Evolutionary conservation across 805 yeast genomes (phyloP).

Genomic region (Myxozyma kluyveri): DNA sequence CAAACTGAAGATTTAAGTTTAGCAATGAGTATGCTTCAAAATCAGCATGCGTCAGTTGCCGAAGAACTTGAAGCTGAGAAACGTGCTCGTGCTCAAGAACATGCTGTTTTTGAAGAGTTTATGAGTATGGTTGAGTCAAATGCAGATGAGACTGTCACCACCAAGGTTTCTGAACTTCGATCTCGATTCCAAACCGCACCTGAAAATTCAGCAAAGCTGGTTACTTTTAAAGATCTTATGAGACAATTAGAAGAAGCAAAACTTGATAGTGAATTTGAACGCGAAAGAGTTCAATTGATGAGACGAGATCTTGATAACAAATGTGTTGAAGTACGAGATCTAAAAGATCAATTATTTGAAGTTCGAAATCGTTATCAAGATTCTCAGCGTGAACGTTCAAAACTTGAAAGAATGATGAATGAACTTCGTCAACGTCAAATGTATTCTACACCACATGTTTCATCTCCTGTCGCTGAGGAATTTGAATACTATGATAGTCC

Average conservation of each 20-base stretch:
- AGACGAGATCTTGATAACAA: conserved; percentile 23
- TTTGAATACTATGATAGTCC: conserved; percentile 24
- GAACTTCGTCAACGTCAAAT: conserved; percentile 24
- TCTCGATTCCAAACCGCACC: neutral
- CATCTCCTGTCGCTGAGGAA: conserved; percentile 4
- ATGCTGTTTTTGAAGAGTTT: conserved; percentile 8
- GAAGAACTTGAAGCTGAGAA: conserved; percentile 30
- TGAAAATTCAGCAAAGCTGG: conserved; percentile 6
- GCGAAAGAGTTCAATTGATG: conserved; percentile 16
- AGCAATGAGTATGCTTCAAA: conserved; percentile 26
- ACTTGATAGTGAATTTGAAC: conserved; percentile 16
- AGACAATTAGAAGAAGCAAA: conserved; percentile 22
- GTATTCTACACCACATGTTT: neutral
- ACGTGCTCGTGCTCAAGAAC: conserved; percentile 26
- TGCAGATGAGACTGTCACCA: neutral
- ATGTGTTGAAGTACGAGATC: conserved; percentile 25
- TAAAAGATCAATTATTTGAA: conserved; percentile 28
- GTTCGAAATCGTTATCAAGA: conserved; percentile 24
- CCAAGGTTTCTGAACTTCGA: neutral
- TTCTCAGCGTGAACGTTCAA: conserved; percentile 18
- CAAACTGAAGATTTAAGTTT: conserved; percentile 29
- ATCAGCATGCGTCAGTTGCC: conserved; percentile 21
- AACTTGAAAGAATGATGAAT: conserved; percentile 21
- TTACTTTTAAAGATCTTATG: conserved; percentile 22
- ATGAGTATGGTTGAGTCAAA: conserved; percentile 1